Base-by-base conservation (phyloP, 1,284 basidiomycete species). In the Cystobasidium slooffiae region DNA sequence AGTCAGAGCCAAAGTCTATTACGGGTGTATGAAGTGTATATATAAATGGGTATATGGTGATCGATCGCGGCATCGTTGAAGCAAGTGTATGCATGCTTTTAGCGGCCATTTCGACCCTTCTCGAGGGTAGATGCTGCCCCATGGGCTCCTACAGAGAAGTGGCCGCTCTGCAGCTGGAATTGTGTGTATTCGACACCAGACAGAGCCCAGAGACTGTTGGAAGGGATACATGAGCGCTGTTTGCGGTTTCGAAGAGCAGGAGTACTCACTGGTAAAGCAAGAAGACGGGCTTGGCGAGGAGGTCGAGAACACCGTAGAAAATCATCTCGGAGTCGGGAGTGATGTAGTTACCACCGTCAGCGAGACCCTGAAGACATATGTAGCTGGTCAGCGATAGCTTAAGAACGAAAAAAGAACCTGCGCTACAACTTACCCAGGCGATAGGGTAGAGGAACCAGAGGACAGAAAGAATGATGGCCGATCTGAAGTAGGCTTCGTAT, bases 231-330 rank as follows among this genome's bases (percentile, higher is more conserved):
- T 31, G 1, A 4, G 58, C 31, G 8, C 31, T 37, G 39, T 63
- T 9, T 4, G 22, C 22, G n/a, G 6, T 16, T 24, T 16, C 61
- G 20, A 41, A 49, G 4, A n/a, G 20, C 18, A 47, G 31, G 43
- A 6, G 31, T 49, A 52, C 68, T 62, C 20, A 58, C 56, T 81
- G 81, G 76, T 79, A 76, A 39, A 81, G 69, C 6, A 79, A 75
- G 47, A 81, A 81, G 51, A 78, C 76, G 44, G 79, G 81, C 75
- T 86, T 88, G 74, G 86, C 84, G 76, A 88, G 72, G 16, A 89
- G 68, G 78, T 89, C 88, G 70, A 89, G 84, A 74, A 88, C 82
- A 74, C 87, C 88, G 81, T 88, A 89, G 82, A 87, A 88, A 74
- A 86, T 77, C 82, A 84, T 83, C 77, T 85, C 83, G 22, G 80